Conservation (phyloP, 169 alveolate genomes). For the Plasmodium coatneyi region DNA sequence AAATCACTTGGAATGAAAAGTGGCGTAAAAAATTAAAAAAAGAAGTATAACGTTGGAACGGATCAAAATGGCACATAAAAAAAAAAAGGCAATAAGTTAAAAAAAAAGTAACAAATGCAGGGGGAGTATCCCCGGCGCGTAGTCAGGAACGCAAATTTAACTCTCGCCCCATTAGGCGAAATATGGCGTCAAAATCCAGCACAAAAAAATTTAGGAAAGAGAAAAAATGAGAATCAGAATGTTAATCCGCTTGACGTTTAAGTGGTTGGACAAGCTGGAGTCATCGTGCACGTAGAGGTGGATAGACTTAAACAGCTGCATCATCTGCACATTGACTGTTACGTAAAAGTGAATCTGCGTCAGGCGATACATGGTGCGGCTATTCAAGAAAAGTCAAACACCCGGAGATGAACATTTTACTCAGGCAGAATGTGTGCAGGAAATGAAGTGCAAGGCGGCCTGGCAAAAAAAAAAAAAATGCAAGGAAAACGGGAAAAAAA, state of each 20-base stretch:
- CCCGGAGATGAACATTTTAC: too few relatives aligned
- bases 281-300: constrained; percentile 55
- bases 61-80: background rate
- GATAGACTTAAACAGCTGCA: constrained; percentile 52
- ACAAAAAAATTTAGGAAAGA: constrained; percentile 45
- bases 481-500: too few relatives aligned
- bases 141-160: background rate
- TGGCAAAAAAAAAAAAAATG: background rate
- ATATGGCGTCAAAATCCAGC: constrained; percentile 67
- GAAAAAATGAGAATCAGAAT: constrained; percentile 30
- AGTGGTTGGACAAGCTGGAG: constrained; percentile 22
- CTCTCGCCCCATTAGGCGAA: constrained; percentile 2
- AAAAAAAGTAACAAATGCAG: background rate
- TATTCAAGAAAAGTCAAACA: constrained; percentile 16
- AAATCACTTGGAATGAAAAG: background rate
- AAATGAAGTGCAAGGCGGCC: background rate
- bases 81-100: background rate
- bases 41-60: background rate
- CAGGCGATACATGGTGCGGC: constrained; percentile 21
- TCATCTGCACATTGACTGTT: constrained; percentile 47
- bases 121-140: background rate
- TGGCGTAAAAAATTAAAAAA: background rate
- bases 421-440: background rate
- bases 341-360: constrained; percentile 45
- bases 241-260: constrained; percentile 46